These are phyloP conservation scores for Scheffersomyces stambukii DNA, from an alignment of 1,139 yeast species.

Conservation along the genomic window DNA sequence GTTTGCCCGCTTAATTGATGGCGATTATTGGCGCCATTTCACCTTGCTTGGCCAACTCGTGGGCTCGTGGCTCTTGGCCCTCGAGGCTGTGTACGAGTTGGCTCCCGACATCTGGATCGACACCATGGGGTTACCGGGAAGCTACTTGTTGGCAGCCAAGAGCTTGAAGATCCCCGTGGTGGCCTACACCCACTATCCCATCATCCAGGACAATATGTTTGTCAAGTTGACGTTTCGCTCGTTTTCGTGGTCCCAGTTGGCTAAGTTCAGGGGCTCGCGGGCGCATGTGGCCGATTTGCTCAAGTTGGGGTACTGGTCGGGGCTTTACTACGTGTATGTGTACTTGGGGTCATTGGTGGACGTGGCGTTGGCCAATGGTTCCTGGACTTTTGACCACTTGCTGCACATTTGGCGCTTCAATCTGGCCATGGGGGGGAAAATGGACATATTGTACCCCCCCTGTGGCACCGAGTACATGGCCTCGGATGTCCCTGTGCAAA, in stretches of 20 bases:
- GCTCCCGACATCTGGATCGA: conserved; percentile 93
- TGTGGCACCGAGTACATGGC: conserved; percentile 58
- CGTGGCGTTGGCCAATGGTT: conserved; percentile 72
- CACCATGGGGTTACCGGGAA: conserved; percentile 90
- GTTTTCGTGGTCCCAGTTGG: conserved; percentile 14
- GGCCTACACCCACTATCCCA: conserved; percentile 91
- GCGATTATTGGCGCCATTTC: conserved; percentile 69
- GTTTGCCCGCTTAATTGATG: conserved; percentile 59
- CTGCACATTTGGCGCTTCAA: conserved; percentile 52
- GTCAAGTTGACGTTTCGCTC: conserved; percentile 42
- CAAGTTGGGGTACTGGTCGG: conserved; percentile 71
- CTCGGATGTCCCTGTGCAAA: conserved; percentile 3
- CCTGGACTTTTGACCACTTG: conserved; percentile 88
- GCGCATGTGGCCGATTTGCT: conserved; percentile 22
- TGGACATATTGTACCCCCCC: conserved; percentile 75
- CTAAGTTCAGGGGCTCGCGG: conserved; percentile 8
- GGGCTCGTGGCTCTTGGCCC: conserved; percentile 66
- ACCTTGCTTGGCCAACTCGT: conserved; percentile 85
- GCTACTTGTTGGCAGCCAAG: conserved; percentile 52
- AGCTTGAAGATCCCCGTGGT: conserved; percentile 67
- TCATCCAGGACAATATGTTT: conserved; percentile 84
- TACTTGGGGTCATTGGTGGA: conserved; percentile 65
- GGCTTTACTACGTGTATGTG: conserved; percentile 57
- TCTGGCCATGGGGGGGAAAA: conserved; percentile 14
- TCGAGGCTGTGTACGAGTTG: conserved; percentile 65